A percentile compares a stretch with the other conserved stretches of the same genome.
Conservation (phyloP, 2,329 filamentous ascomycete species). For the Elsinoe batatas region DNA sequence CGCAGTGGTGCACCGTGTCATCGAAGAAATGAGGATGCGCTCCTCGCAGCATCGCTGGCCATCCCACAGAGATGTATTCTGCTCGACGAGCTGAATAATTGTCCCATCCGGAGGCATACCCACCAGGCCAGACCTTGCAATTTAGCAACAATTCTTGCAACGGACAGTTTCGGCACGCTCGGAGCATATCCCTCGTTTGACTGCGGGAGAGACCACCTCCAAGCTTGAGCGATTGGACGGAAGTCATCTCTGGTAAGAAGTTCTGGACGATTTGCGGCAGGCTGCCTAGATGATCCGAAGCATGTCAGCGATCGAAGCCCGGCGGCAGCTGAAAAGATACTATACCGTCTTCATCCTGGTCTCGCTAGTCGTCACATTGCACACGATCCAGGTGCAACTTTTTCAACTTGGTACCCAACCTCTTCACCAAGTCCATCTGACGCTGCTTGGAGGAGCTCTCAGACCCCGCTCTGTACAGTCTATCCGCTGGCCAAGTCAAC, state of each 20-base stretch:
- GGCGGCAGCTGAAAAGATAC: too few relatives aligned
- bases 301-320: background rate
- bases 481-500: background rate
- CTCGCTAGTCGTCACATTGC: too few relatives aligned
- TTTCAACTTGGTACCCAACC: too few relatives aligned
- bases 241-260: background rate
- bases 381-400: too few relatives aligned
- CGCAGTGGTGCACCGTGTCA: too few relatives aligned
- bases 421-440: too few relatives aligned
- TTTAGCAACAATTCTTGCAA: background rate
- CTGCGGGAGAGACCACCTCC: background rate
- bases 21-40: too few relatives aligned
- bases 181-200: background rate
- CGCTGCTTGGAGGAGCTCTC: too few relatives aligned
- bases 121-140: background rate
- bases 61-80: too few relatives aligned
- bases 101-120: background rate
- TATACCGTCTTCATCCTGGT: too few relatives aligned
- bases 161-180: background rate
- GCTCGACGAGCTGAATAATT: too few relatives aligned
- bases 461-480: background rate
- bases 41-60: too few relatives aligned
- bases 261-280: background rate
- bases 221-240: background rate
- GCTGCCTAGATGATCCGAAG: background rate